These are phyloP conservation scores for Yamadazyma sp. DNA, from an alignment of 805 yeast genomes.

Conservation along the genomic window DNA sequence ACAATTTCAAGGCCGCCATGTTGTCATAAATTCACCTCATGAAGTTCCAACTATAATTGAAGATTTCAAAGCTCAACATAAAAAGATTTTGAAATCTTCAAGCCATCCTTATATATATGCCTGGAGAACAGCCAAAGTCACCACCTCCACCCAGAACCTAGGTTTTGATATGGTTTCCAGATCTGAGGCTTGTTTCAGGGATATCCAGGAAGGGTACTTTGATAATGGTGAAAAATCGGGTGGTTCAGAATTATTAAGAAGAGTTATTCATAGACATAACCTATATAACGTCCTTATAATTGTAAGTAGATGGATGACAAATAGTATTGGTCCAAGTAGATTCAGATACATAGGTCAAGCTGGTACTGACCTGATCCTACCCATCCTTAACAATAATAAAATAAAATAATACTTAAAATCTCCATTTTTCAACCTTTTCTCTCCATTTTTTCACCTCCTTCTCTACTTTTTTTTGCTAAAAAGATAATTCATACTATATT, in stretches of 20 bases:
- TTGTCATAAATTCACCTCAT: slow-evolving; percentile 30
- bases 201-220: slow-evolving; percentile 54
- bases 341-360: slow-evolving; percentile 53
- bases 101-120: slow-evolving; percentile 75
- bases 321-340: slow-evolving; percentile 66
- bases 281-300: slow-evolving; percentile 57
- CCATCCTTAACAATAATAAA: too few relatives aligned
- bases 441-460: too few relatives aligned
- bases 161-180: too few relatives aligned
- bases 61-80: slow-evolving; percentile 41
- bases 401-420: too few relatives aligned
- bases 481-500: too few relatives aligned
- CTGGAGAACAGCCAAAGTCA: slow-evolving; percentile 51
- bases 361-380: slow-evolving; percentile 6
- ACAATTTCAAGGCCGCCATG: slow-evolving; percentile 63
- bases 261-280: slow-evolving; percentile 48
- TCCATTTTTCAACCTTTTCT: too few relatives aligned
- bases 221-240: slow-evolving; percentile 80
- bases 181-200: slow-evolving; percentile 7
- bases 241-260: slow-evolving; percentile 54
- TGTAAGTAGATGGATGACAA: slow-evolving; percentile 80
- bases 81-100: slow-evolving; percentile 48
- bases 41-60: slow-evolving; percentile 45
- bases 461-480: too few relatives aligned
- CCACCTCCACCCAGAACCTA: background rate